A percentile compares a stretch with the other conserved stretches of the same genome.
phyloP scores from a whole-genome alignment of 2,329 filamentous ascomycete species.

The Arthroderma uncinatum region DNA sequence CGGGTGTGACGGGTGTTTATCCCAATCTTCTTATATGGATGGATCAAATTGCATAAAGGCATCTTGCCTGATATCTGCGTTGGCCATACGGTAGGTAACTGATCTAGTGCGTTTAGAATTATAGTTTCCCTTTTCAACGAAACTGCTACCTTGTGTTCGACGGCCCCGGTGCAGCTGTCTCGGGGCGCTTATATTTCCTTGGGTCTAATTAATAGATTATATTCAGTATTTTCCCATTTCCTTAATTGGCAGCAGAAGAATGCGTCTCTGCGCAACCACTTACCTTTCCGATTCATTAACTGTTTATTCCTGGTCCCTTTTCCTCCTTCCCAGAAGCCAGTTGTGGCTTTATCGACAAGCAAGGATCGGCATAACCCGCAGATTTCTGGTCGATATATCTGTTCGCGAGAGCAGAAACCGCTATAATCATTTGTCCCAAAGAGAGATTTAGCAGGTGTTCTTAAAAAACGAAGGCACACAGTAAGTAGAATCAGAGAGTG shows the following conservation, averaged over 20 bases:
- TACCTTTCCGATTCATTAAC: conserved; percentile 59
- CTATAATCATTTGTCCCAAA: conserved; percentile 16
- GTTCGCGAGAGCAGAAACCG: conserved; percentile 68
- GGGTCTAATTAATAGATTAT: conserved; percentile 42
- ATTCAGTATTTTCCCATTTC: background rate
- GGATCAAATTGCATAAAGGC: too few relatives aligned
- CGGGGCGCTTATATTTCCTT: conserved; percentile 55
- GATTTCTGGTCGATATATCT: conserved; percentile 64
- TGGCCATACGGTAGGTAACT: background rate
- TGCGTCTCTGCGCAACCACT: background rate
- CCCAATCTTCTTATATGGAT: too few relatives aligned
- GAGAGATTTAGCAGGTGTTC: background rate
- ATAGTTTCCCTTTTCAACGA: background rate
- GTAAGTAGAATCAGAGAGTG: background rate
- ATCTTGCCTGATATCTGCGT: too few relatives aligned
- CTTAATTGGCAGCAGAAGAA: background rate
- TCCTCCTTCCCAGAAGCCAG: conserved; percentile 79
- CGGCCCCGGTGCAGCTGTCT: background rate
- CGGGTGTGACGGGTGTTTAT: too few relatives aligned
- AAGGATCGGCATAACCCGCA: conserved; percentile 62
- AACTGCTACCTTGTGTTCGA: background rate
- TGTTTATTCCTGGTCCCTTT: conserved; percentile 64
- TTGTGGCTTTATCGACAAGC: conserved; percentile 54
- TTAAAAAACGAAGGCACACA: background rate
- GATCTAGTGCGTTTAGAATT: background rate